phyloP scores from a whole-genome alignment of 306 rosid genomes.

The Medicago lupulina region DNA sequence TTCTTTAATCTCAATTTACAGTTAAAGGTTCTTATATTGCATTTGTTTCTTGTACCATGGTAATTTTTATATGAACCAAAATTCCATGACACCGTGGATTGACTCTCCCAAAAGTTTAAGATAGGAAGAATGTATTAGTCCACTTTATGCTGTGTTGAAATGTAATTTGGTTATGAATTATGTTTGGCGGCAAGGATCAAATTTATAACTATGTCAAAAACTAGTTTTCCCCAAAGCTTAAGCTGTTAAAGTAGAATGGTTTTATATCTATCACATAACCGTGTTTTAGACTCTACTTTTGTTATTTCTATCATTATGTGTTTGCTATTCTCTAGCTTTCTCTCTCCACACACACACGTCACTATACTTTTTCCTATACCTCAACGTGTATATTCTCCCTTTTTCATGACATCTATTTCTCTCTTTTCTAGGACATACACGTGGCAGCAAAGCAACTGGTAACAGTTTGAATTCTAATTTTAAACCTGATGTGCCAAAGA shows the following conservation, averaged over 20 bases:
- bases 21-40: constrained; percentile 30
- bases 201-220: constrained; percentile 5
- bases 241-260: constrained; percentile 2
- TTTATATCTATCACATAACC: constrained; percentile 17
- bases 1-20: constrained; percentile 10
- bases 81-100: constrained; percentile 18
- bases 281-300: not conserved
- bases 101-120: not conserved
- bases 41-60: constrained; percentile 25
- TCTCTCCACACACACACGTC: not conserved
- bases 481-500: constrained; percentile 54
- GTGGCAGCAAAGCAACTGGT: constrained; percentile 44
- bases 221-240: not conserved
- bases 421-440: constrained; percentile 58
- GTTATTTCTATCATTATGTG: constrained; percentile 5
- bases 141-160: constrained; percentile 26
- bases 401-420: constrained; percentile 37
- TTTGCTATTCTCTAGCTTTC: not conserved
- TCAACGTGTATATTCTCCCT: constrained; percentile 17
- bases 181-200: constrained; percentile 27
- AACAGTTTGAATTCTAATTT: constrained; percentile 48
- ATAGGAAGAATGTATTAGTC: constrained; percentile 5
- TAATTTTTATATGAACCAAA: not conserved
- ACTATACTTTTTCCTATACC: constrained; percentile 1
- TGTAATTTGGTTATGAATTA: constrained; percentile 15